Percentiles rank a stretch among this genome's conserved stretches.
Conservation (phyloP, 2,329 filamentous ascomycete genomes). For the Cladosporium sp. region DNA sequence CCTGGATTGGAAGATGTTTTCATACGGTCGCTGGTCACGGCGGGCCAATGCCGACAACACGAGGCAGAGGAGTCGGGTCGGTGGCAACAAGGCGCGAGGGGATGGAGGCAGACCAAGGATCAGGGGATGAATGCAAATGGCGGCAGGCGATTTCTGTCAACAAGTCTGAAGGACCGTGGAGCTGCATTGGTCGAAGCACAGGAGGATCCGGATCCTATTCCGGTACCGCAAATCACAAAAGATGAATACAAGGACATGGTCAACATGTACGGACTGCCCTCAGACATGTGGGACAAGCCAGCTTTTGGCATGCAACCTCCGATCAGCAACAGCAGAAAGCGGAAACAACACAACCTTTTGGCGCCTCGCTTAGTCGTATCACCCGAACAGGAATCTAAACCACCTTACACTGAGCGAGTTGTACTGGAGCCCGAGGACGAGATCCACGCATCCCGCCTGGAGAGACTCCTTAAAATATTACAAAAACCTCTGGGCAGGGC, state of each 20-base stretch:
- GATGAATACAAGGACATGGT: slow-evolving; percentile 52
- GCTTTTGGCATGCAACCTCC: slow-evolving; percentile 7
- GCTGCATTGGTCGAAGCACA: not conserved
- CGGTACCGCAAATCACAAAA: slow-evolving; percentile 35
- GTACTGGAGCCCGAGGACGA: slow-evolving; percentile 29
- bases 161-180: not conserved
- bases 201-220: not conserved
- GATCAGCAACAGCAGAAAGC: slow-evolving; percentile 3
- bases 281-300: slow-evolving; percentile 25
- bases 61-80: slow-evolving; percentile 39
- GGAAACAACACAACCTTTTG: slow-evolving; percentile 25
- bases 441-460: slow-evolving; percentile 28
- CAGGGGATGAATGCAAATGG: slow-evolving; percentile 1
- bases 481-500: slow-evolving; percentile 25
- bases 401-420: slow-evolving; percentile 20
- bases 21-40: slow-evolving; percentile 54
- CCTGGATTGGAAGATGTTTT: slow-evolving; percentile 52
- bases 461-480: slow-evolving; percentile 24
- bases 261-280: slow-evolving; percentile 47
- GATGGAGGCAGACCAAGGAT: slow-evolving; percentile 12
- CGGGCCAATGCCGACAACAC: slow-evolving; percentile 53
- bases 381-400: slow-evolving; percentile 31
- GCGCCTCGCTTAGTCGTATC: slow-evolving; percentile 37
- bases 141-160: slow-evolving; percentile 11
- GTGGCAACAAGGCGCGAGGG: slow-evolving; percentile 14